Evolutionary conservation across 352 stramenopile species (phyloP).

Genomic region (Phytophthora pinifolia): DNA sequence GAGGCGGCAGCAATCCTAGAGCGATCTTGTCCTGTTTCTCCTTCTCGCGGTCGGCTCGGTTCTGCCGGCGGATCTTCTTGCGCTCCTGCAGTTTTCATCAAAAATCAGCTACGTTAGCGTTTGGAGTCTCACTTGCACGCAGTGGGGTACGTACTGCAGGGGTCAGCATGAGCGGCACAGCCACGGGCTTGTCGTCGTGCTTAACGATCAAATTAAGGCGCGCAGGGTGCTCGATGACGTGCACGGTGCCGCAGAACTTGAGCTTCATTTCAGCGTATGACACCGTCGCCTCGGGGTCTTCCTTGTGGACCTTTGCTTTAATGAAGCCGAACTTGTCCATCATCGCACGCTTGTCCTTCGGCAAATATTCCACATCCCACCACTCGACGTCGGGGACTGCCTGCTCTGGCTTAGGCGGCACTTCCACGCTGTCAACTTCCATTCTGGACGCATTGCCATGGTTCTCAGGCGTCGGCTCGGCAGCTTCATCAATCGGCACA

Average conservation of each 20-base stretch:
- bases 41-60: slow-evolving; percentile 93
- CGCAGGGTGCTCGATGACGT: slow-evolving; percentile 95
- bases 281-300: slow-evolving; percentile 41
- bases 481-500: slow-evolving; percentile 57
- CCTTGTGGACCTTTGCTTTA: slow-evolving; percentile 57
- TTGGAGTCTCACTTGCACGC: neutral
- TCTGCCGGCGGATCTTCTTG: slow-evolving; percentile 95
- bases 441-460: slow-evolving; percentile 30
- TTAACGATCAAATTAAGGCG: slow-evolving; percentile 75
- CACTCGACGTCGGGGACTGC: slow-evolving; percentile 91
- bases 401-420: slow-evolving; percentile 53
- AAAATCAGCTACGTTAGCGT: neutral
- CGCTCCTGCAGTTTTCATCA: slow-evolving; percentile 73
- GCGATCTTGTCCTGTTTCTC: slow-evolving; percentile 96
- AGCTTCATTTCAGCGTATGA: slow-evolving; percentile 84
- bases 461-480: slow-evolving; percentile 13
- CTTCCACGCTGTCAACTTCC: slow-evolving; percentile 61
- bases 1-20: slow-evolving; percentile 91
- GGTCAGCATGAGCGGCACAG: slow-evolving; percentile 94
- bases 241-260: slow-evolving; percentile 72
- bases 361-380: slow-evolving; percentile 95
- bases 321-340: slow-evolving; percentile 84
- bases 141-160: slow-evolving; percentile 59
- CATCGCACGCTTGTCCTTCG: slow-evolving; percentile 66
- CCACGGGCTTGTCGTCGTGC: slow-evolving; percentile 66